phyloP scores from a whole-genome alignment of 2,329 filamentous ascomycete species.

The Cladosporium oxysporum region DNA sequence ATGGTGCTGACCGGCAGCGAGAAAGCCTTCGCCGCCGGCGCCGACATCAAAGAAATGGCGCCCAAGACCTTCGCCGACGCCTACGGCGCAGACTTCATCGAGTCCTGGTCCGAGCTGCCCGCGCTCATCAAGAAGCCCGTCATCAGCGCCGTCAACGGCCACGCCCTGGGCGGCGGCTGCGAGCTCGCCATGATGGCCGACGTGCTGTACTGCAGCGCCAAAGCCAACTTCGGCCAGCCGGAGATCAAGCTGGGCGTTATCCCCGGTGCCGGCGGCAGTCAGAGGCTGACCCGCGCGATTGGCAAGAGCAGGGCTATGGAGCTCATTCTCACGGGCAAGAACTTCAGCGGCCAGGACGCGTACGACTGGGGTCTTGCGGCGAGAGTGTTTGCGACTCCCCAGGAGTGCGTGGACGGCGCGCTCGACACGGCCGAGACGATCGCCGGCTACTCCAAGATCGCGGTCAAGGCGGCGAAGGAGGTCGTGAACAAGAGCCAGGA shows the following conservation, averaged over 20 bases:
- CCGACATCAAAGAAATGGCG: constrained; percentile 99
- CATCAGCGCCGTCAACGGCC: constrained; percentile 90
- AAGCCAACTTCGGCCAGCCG: constrained; percentile 90
- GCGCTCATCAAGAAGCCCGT: constrained; percentile 88
- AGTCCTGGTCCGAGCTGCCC: constrained; percentile 86
- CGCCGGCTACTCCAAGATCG: constrained; percentile 81
- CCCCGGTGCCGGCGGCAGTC: constrained; percentile 87
- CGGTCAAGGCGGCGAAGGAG: constrained; percentile 88
- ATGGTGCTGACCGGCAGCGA: constrained; percentile 87
- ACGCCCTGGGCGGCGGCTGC: constrained; percentile 92
- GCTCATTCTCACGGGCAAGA: constrained; percentile 81
- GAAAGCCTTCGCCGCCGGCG: constrained; percentile 90
- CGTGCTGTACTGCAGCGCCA: constrained; percentile 83
- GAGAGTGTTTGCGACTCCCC: constrained; percentile 74
- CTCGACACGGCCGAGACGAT: constrained; percentile 86
- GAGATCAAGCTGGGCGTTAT: constrained; percentile 95
- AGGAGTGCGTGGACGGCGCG: constrained; percentile 78
- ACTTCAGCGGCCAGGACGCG: constrained; percentile 80
- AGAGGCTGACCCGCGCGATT: constrained; percentile 74
- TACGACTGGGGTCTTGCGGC: constrained; percentile 90
- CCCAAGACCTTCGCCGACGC: constrained; percentile 84
- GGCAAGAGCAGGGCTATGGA: constrained; percentile 83
- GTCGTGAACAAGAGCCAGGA: constrained; percentile 99
- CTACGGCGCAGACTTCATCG: constrained; percentile 90
- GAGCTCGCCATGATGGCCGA: constrained; percentile 98